Evolutionary conservation across 2,329 filamentous ascomycete species (phyloP).

Genomic region (Stagonosporopsis chrysanthemi): DNA sequence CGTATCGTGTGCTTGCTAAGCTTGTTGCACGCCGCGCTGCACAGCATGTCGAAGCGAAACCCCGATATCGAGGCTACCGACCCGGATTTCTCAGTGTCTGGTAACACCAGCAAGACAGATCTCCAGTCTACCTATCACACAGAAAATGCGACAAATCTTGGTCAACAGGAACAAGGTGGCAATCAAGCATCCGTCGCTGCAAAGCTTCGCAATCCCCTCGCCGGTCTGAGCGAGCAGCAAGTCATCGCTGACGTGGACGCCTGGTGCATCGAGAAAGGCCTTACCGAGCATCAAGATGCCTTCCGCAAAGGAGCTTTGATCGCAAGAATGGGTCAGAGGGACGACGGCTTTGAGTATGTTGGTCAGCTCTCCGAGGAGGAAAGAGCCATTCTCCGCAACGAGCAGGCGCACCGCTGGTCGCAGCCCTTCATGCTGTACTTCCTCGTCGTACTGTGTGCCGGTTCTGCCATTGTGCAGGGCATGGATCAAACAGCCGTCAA

Average conservation of each 20-base stretch:
- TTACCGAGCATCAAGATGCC: conserved; percentile 57
- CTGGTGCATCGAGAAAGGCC: conserved; percentile 60
- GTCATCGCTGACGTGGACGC: conserved; percentile 63
- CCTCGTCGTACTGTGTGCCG: conserved; percentile 71
- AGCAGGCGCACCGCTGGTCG: conserved; percentile 72
- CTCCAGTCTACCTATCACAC: conserved; percentile 28
- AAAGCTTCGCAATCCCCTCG: conserved; percentile 62
- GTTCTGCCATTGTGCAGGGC: conserved; percentile 73
- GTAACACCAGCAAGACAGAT: conserved; percentile 34
- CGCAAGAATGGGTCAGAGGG: conserved; percentile 55
- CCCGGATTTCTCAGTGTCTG: conserved; percentile 28
- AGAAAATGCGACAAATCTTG: conserved; percentile 26
- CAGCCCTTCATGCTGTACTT: conserved; percentile 72
- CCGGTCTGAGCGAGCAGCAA: conserved; percentile 59
- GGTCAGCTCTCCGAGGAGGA: conserved; percentile 63
- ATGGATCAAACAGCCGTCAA: conserved; percentile 48
- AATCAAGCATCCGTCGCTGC: conserved; percentile 30
- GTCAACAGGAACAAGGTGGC: conserved; percentile 4
- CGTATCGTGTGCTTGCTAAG: not conserved
- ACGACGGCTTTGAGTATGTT: conserved; percentile 58
- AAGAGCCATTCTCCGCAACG: conserved; percentile 63
- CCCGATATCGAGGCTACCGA: conserved; percentile 40
- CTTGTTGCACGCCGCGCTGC: not conserved
- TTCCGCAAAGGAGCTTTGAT: conserved; percentile 62
- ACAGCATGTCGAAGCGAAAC: conserved; percentile 32